phyloP scores from a whole-genome alignment of 2,329 filamentous ascomycete species.

The Raffaelea deltoideospora region DNA sequence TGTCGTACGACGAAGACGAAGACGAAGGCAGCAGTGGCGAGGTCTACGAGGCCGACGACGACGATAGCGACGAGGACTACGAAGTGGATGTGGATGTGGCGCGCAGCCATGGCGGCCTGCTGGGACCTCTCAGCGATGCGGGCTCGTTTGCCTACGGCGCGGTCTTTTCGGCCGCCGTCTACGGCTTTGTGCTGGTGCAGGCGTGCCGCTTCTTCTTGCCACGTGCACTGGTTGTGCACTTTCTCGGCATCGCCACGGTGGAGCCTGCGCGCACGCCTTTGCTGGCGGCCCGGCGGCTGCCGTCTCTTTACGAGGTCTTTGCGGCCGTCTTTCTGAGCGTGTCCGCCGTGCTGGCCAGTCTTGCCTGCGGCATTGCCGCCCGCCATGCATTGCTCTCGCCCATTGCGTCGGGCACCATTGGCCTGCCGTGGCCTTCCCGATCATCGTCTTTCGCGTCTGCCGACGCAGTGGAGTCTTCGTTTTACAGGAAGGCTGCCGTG shows the following conservation, averaged over 20 bases:
- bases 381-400: no score
- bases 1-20: background rate
- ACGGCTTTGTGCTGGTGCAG: conserved; percentile 55
- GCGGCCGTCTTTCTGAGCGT: conserved; percentile 16
- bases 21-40: background rate
- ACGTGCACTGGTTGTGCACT: conserved; percentile 56
- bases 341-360: conserved; percentile 20
- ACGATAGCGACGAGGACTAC: background rate
- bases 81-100: background rate
- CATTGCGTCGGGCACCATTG: conserved; percentile 45
- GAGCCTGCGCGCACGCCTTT: conserved; percentile 35
- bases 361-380: conserved; percentile 51
- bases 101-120: background rate
- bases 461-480: no score
- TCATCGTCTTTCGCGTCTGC: no score
- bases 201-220: conserved; percentile 59
- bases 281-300: no score
- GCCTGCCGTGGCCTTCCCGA: no score
- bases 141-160: conserved; percentile 38
- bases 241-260: conserved; percentile 55
- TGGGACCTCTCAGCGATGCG: conserved; percentile 1
- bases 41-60: conserved; percentile 1
- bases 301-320: background rate
- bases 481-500: conserved; percentile 41
- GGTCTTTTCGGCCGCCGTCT: conserved; percentile 56